These are phyloP conservation scores for Solanum rostratum DNA, from an alignment of 257 asterid genomes.

Conservation along the genomic window DNA sequence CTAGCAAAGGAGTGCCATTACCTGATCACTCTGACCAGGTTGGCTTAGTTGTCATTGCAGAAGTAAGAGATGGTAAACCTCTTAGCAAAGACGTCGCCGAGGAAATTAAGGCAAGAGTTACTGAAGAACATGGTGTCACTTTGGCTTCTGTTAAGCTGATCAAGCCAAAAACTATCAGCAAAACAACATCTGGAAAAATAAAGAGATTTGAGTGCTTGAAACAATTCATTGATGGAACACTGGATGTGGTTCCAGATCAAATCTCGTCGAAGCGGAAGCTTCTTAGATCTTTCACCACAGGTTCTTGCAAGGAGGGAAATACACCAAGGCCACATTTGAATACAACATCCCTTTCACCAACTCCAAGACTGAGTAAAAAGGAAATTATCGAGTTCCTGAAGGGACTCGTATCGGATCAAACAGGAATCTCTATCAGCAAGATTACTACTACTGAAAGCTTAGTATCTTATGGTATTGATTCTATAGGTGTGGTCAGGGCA, in stretches of 20 bases:
- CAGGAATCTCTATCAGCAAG: conserved; percentile 42
- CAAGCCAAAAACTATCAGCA: conserved; percentile 66
- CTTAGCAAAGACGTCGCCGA: conserved; percentile 35
- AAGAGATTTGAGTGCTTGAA: conserved; percentile 75
- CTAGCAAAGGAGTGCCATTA: conserved; percentile 44
- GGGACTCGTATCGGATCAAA: conserved; percentile 55
- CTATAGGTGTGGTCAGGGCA: conserved; percentile 91
- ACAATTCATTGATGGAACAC: conserved; percentile 55
- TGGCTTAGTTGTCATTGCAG: conserved; percentile 78
- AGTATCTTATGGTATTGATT: conserved; percentile 67
- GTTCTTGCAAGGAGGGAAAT: conserved; percentile 60
- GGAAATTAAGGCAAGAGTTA: conserved; percentile 43
- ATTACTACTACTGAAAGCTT: conserved; percentile 57
- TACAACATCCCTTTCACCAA: conserved; percentile 3
- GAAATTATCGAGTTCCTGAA: conserved; percentile 50
- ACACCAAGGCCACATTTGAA: conserved; percentile 52
- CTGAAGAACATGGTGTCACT: conserved; percentile 69
- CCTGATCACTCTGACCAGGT: conserved; percentile 57
- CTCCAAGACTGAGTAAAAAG: conserved; percentile 20
- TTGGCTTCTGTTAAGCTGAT: conserved; percentile 56
- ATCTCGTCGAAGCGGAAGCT: conserved; percentile 26
- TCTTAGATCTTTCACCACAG: conserved; percentile 58
- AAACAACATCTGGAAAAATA: conserved; percentile 77
- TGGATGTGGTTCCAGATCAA: conserved; percentile 45
- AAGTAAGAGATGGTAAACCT: conserved; percentile 55